Evolutionary conservation across 2,329 filamentous ascomycete genomes (phyloP).

Genomic region (Westerdykella ornata): DNA sequence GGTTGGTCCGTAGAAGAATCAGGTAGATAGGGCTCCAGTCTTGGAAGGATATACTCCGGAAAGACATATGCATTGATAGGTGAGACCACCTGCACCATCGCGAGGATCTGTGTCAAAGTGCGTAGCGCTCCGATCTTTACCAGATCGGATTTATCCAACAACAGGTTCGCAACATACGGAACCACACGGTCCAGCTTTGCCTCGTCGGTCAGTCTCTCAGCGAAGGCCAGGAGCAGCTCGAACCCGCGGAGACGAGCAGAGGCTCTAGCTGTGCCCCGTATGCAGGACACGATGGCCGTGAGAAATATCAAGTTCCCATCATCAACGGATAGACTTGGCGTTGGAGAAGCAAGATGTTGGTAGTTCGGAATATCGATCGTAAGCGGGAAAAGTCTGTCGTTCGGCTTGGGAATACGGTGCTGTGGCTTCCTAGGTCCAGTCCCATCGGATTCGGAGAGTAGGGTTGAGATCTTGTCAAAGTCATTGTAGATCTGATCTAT

Average conservation of each 20-base stretch:
- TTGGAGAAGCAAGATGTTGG: conserved; percentile 59
- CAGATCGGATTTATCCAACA: conserved; percentile 75
- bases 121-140: conserved; percentile 81
- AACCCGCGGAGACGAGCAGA: conserved; percentile 84
- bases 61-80: conserved; percentile 63
- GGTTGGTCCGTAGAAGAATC: conserved; percentile 45
- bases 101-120: conserved; percentile 75
- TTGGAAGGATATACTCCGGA: conserved; percentile 58
- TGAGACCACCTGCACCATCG: conserved; percentile 82
- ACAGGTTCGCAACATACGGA: conserved; percentile 76
- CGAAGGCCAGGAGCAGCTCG: conserved; percentile 85
- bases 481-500: conserved; percentile 91
- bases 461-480: conserved; percentile 96
- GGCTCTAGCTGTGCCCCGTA: conserved; percentile 82
- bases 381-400: conserved; percentile 65
- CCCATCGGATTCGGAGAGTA: conserved; percentile 67
- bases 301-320: conserved; percentile 92
- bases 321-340: conserved; percentile 59
- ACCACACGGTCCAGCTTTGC: conserved; percentile 90
- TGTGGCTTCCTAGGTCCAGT: conserved; percentile 34
- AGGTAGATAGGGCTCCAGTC: conserved; percentile 52
- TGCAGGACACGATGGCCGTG: conserved; percentile 77
- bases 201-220: conserved; percentile 86
- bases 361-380: conserved; percentile 82
- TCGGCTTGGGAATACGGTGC: conserved; percentile 30